phyloP scores from a whole-genome alignment of 805 yeast genomes.

The Suhomyces emberorum region DNA sequence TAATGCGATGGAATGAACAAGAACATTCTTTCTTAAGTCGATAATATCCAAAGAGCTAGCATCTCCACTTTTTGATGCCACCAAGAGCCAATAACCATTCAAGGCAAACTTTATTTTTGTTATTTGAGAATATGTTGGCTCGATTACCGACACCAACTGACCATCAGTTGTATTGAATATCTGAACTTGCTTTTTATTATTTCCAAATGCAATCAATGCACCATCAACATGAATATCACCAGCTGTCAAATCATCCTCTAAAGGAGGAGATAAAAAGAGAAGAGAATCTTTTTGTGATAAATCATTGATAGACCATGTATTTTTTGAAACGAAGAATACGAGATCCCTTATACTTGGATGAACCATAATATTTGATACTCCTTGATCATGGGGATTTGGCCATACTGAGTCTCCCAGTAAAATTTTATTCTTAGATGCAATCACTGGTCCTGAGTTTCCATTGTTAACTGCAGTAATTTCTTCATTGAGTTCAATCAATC shows the following conservation, averaged over 20 bases:
- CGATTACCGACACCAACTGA: constrained; percentile 30
- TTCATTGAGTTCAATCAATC: background rate
- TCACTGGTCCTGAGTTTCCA: constrained; percentile 14
- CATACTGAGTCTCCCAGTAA: constrained; percentile 10
- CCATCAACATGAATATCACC: constrained; percentile 49
- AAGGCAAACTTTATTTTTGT: constrained; percentile 48
- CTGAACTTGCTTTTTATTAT: constrained; percentile 25
- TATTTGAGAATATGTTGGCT: constrained; percentile 20
- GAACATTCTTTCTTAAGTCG: constrained; percentile 45
- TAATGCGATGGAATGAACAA: constrained; percentile 26
- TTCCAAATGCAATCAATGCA: constrained; percentile 40
- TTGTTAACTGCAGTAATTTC: constrained; percentile 7
- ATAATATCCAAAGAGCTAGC: constrained; percentile 35
- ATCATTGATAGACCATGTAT: constrained; percentile 20
- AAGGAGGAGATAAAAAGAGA: constrained; percentile 1
- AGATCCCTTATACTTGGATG: constrained; percentile 33
- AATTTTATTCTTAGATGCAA: constrained; percentile 18
- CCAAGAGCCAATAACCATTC: constrained; percentile 64
- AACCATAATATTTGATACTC: constrained; percentile 15
- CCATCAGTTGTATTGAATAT: constrained; percentile 42
- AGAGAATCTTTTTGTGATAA: background rate
- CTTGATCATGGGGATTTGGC: constrained; percentile 7
- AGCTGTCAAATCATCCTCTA: constrained; percentile 10
- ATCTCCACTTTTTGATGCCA: constrained; percentile 19
- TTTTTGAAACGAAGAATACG: constrained; percentile 26